Evolutionary conservation across 2,329 filamentous ascomycete species (phyloP), one percentile per base, ranked within the genome.

Genomic region (Verticillium isaacii): DNA sequence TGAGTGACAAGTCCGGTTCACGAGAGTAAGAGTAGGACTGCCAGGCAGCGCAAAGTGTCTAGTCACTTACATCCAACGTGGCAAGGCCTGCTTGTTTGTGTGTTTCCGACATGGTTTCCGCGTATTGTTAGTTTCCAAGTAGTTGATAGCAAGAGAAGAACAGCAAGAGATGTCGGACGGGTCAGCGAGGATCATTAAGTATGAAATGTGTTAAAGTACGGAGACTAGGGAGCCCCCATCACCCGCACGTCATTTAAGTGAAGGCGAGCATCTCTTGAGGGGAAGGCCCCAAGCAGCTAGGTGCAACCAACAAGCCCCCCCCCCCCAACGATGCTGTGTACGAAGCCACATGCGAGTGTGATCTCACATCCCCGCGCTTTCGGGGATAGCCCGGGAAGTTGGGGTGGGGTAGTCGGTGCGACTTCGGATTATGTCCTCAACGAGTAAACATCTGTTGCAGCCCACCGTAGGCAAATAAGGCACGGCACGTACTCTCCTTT

Each of bases 51-150:
- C 23, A 23, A n/a, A 6, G 12, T 23, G 7, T 19, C n/a, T 50
- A n/a, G n/a, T 50, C 17, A 56, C 59, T 56, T 36, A 60, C 59
- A 19, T 60, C 59, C 25, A 60, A 17, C 17, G 59, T 60, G 17
- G 59, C 59, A 39, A 60, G 34, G 8, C 45, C n/a, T 32, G 32
- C 32, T 9, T 56, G 19, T 3, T n/a, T 14, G 19, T 25, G 15
- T 14, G 25, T 9, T 19, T 29, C 25, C 25, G 54, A 60, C 23
- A 39, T 37, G 32, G 23, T 39, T 32, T 23, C 23, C n/a, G 25
- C 25, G 41, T 7, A 11, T 50, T 50, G n/a, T 25, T 37, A 32
- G 23, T 39, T 50, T 23, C 23, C n/a, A 29, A 29, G 45, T 8
- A 12, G 23, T 50, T 5, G n/a, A 11, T 36, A 36, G 45, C 12